Percentiles rank a stretch among this genome's conserved stretches.
Evolutionary conservation across 139 green algal species (phyloP).

Genomic region (Chlamydomonas applanata): DNA sequence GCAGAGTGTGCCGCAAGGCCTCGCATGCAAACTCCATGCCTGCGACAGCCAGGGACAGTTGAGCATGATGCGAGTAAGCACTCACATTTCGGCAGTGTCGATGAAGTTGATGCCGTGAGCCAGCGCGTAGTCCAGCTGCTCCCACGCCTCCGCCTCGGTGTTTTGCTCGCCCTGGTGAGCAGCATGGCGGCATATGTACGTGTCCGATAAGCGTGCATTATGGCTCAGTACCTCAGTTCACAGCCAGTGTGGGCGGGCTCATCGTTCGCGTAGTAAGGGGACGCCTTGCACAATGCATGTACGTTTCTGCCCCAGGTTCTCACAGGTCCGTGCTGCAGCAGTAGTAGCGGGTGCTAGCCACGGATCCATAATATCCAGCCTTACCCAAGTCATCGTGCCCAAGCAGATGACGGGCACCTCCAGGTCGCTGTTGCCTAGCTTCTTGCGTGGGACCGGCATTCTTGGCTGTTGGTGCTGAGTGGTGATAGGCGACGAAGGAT

Average conservation of each 20-base stretch:
- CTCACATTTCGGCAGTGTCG: constrained; percentile 67
- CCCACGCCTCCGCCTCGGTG: constrained; percentile 54
- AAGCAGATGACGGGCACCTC: constrained; percentile 68
- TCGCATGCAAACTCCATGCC: no score
- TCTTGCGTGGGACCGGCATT: not conserved
- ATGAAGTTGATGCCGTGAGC: constrained; percentile 62
- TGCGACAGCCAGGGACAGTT: no score
- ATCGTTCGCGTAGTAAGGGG: no score
- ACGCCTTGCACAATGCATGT: no score
- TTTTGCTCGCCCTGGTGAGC: constrained; percentile 35
- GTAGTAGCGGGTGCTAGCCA: constrained; percentile 9
- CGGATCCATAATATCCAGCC: no score
- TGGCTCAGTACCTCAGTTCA: not conserved
- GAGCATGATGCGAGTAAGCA: no score
- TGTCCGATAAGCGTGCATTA: not conserved
- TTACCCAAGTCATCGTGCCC: constrained; percentile 41
- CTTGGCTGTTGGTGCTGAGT: no score
- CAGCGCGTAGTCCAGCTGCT: constrained; percentile 52
- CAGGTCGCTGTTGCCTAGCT: constrained; percentile 21
- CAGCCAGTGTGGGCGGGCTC: not conserved
- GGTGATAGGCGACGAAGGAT: no score
- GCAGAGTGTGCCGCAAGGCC: no score
- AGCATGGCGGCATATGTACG: not conserved
- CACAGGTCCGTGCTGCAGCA: not conserved
- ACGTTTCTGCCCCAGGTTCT: not conserved